These are phyloP conservation scores for Podila clonocystis DNA, from an alignment of 192 early-diverging fungal species.

Conservation along the genomic window DNA sequence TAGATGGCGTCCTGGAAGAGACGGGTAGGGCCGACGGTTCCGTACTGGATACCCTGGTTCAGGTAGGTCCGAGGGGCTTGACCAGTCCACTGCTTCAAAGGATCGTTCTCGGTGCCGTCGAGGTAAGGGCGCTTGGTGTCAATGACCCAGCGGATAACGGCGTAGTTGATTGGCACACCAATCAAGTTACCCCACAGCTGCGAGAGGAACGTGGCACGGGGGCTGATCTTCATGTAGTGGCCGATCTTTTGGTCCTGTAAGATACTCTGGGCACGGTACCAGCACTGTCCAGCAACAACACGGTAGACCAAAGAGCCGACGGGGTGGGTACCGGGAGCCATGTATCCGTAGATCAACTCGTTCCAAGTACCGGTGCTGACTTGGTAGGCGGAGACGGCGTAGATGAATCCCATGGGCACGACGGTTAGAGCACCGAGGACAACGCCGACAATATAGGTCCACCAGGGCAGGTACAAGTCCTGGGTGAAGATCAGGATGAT, in stretches of 20 bases:
- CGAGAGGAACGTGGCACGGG: conserved; percentile 40
- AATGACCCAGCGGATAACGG: conserved; percentile 54
- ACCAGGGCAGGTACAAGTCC: conserved; percentile 51
- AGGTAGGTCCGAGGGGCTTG: conserved; percentile 38
- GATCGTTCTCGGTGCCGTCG: conserved; percentile 48
- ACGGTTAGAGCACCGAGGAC: conserved; percentile 48
- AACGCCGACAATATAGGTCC: conserved; percentile 52
- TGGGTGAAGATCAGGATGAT: conserved; percentile 46
- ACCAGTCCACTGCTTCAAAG: conserved; percentile 56
- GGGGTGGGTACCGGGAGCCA: conserved; percentile 54
- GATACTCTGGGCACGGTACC: conserved; percentile 57
- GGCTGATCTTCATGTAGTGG: conserved; percentile 53
- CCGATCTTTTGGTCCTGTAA: conserved; percentile 51
- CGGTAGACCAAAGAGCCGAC: conserved; percentile 47
- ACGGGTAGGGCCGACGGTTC: conserved; percentile 45
- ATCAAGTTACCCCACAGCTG: conserved; percentile 56
- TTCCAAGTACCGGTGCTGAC: conserved; percentile 54
- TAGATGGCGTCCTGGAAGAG: conserved; percentile 50
- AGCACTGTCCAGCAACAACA: conserved; percentile 54
- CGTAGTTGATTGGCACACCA: conserved; percentile 55
- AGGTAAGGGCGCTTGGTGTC: conserved; percentile 56
- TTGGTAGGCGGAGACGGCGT: conserved; percentile 53
- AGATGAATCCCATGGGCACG: conserved; percentile 57
- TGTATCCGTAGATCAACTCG: conserved; percentile 53
- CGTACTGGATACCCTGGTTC: conserved; percentile 54